Evolutionary conservation across 2,329 filamentous ascomycete species (phyloP).

Genomic region (Didymella pinodella): DNA sequence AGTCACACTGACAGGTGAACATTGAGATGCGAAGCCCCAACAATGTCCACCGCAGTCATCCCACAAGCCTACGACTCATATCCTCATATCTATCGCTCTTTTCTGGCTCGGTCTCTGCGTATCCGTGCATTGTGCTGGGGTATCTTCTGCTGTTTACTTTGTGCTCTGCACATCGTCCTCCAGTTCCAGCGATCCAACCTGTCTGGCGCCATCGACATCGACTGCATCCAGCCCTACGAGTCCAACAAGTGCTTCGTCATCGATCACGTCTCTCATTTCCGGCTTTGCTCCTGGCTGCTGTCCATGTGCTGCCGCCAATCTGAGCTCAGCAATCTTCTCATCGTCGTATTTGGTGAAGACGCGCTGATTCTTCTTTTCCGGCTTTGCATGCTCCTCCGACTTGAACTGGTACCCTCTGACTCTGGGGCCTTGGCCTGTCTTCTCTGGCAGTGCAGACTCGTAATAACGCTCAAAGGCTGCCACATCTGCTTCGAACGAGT

Average conservation of each 20-base stretch:
- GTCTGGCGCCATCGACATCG: conserved; percentile 22
- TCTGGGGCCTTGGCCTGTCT: conserved; percentile 77
- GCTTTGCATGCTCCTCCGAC: conserved; percentile 40
- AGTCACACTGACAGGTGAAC: background rate
- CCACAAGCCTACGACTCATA: background rate
- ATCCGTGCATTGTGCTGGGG: background rate
- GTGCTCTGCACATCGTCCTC: conserved; percentile 27
- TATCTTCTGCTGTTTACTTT: conserved; percentile 1
- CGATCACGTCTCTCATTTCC: conserved; percentile 39
- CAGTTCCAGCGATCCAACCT: conserved; percentile 31
- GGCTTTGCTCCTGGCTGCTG: conserved; percentile 41
- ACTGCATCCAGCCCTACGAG: conserved; percentile 35
- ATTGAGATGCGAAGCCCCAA: background rate
- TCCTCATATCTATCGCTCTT: background rate
- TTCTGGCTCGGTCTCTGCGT: background rate
- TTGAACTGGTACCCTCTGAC: conserved; percentile 48
- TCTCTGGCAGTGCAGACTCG: conserved; percentile 73
- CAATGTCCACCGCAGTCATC: background rate
- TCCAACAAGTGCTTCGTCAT: conserved; percentile 46
- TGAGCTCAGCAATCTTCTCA: conserved; percentile 36
- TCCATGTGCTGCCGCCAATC: conserved; percentile 31
- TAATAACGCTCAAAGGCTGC: conserved; percentile 72
- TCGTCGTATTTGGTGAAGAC: conserved; percentile 42
- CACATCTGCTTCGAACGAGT: conserved; percentile 63
- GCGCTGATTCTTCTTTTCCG: conserved; percentile 45